Base-by-base conservation (phyloP, 129 eudicot genomes). In the Scalesia atractyloides region DNA sequence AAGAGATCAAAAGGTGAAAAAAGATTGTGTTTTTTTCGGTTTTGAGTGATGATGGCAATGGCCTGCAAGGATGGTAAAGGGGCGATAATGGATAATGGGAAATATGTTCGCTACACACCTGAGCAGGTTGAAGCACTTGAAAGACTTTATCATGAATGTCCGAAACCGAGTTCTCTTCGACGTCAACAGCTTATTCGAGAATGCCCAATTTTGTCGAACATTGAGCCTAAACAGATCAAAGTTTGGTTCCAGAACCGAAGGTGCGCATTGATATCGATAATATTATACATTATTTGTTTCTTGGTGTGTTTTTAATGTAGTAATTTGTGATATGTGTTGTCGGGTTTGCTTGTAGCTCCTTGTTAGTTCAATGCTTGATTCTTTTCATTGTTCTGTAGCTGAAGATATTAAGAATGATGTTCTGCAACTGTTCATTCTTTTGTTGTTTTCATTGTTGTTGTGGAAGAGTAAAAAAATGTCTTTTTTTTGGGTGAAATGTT, bases 201-300 rank as follows among this genome's bases (percentile, higher is more conserved):
- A 67, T 67, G 80, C 77, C 84, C 84, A 0, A 76, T 72, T 68
- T 62, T 83, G 4, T 79, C 79, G 13, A 68, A 56, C 70, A 72
- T 83, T 51, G 84, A 83, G 24, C 73, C 84, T 5, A 73, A 76
- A 58, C 84, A 83, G 51, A 80, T 83, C 59, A 80, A 76, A 48
- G 77, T 80, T 63, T 83, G 84, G 87, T 83, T 80, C 66, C 84
- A 71, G 50, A 76, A 80, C 64, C 80, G 84, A 59, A 83, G 87
- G 87, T 80, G 67, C 33, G 41, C 2, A 5, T 62, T 50, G 24
- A 50, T 7, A 37, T 50, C 37, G 26, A 15, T 9, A 36, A 18
- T n/a, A 1, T 9, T 9, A 5, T 50, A 19, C 17, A 0, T 8
- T n/a, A 9, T 41, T 49, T 2, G 51, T 54, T 26, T 0, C 0